These are phyloP conservation scores for Ustilago hordei DNA, from an alignment of 1,284 basidiomycete species.

Conservation along the genomic window DNA sequence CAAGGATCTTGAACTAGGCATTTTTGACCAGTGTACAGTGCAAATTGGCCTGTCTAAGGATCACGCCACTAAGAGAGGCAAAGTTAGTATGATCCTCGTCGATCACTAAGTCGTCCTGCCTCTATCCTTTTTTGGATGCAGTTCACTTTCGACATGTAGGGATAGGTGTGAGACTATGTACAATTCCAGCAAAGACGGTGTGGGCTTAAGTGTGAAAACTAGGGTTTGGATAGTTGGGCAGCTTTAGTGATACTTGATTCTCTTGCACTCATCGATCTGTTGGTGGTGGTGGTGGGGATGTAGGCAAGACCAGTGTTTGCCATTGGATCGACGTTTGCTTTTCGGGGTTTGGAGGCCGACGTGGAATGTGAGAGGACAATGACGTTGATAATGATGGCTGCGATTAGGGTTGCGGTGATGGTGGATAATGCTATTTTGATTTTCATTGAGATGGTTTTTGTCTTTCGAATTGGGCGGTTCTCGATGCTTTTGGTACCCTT, in stretches of 20 bases:
- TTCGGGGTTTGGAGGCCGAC: neutral
- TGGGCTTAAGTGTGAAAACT: neutral
- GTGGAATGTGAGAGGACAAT: constrained; percentile 18
- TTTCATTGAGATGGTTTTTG: neutral
- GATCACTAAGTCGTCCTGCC: neutral
- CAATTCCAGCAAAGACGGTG: neutral
- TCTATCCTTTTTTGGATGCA: neutral
- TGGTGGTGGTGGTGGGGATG: neutral
- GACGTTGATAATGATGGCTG: constrained; percentile 22
- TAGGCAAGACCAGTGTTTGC: neutral
- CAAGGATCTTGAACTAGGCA: constrained; percentile 63
- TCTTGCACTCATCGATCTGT: neutral
- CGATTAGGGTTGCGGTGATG: constrained; percentile 5
- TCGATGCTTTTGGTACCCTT: constrained; percentile 10
- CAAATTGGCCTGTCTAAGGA: constrained; percentile 93
- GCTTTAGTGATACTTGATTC: constrained; percentile 17
- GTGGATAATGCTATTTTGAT: constrained; percentile 1
- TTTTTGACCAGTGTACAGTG: constrained; percentile 93
- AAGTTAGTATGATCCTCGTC: constrained; percentile 87
- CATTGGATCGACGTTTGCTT: neutral
- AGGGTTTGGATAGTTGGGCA: constrained; percentile 28
- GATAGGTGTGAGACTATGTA: neutral
- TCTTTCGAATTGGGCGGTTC: constrained; percentile 14
- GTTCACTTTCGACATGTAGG: neutral
- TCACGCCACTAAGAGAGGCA: constrained; percentile 89